These are phyloP conservation scores for Trametes cingulata DNA, from an alignment of 768 basidiomycete genomes.

Conservation along the genomic window DNA sequence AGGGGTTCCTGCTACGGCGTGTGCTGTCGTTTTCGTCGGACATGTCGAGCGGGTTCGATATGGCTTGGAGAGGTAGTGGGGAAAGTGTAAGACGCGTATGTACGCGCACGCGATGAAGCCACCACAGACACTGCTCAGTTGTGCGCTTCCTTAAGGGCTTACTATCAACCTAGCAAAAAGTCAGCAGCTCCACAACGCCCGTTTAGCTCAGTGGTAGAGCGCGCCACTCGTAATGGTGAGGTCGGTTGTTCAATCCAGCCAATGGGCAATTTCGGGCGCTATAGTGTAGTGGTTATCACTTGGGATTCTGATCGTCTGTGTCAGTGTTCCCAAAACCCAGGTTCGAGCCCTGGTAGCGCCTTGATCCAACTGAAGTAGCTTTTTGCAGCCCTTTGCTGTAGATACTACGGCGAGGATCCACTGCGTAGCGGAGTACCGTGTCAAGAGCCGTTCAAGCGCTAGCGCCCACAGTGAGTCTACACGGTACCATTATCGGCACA, in stretches of 20 bases:
- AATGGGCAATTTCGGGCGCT: conserved; percentile 6
- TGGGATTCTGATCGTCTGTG: background rate
- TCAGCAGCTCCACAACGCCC: background rate
- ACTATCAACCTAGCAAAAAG: background rate
- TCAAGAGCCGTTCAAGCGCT: too few relatives aligned
- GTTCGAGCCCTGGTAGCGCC: background rate
- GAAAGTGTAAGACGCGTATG: background rate
- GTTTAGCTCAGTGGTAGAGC: conserved; percentile 23
- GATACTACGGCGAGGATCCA: too few relatives aligned
- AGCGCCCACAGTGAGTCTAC: too few relatives aligned
- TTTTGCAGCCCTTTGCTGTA: background rate
- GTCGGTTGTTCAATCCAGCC: conserved; percentile 22
- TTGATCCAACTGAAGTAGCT: background rate
- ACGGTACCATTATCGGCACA: too few relatives aligned
- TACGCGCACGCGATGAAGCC: too few relatives aligned
- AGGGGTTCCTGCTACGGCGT: conserved; percentile 10
- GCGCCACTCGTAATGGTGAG: conserved; percentile 19
- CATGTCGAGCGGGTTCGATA: background rate
- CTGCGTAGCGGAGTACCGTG: too few relatives aligned
- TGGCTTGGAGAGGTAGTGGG: too few relatives aligned
- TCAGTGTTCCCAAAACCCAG: conserved; percentile 1
- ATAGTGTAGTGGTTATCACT: conserved; percentile 1
- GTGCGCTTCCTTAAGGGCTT: too few relatives aligned
- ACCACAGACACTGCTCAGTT: too few relatives aligned
- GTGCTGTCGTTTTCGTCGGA: conserved; percentile 10